Evolutionary conservation across 2,329 filamentous ascomycete species (phyloP).

Genomic region (Colletotrichum cuscutae): DNA sequence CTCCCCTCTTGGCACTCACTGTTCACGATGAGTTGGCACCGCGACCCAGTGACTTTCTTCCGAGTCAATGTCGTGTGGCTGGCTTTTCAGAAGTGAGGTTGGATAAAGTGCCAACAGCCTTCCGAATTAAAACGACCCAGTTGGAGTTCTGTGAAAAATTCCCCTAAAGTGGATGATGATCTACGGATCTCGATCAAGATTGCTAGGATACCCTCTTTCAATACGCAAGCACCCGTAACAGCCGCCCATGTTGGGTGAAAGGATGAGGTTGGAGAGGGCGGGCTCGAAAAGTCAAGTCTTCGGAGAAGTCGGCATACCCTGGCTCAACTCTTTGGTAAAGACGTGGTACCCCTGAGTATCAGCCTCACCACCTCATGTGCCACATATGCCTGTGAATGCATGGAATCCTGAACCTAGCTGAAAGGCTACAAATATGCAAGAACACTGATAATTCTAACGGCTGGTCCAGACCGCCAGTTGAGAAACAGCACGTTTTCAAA

Average conservation of each 20-base stretch:
- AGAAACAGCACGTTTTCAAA: neutral
- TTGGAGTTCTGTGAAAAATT: neutral
- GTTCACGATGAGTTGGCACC: neutral
- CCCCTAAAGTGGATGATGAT: conserved; percentile 10
- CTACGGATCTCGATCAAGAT: conserved; percentile 11
- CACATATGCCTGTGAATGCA: neutral
- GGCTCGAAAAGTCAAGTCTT: neutral
- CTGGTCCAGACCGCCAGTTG: conserved; percentile 15
- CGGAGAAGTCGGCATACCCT: conserved; percentile 2
- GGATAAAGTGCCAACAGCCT: neutral
- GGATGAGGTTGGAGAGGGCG: neutral
- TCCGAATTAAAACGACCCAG: neutral
- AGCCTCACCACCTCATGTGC: neutral
- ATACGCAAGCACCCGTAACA: neutral
- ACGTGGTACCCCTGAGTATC: conserved; percentile 11
- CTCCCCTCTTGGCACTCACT: neutral
- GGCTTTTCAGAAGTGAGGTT: conserved; percentile 3
- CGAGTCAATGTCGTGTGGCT: conserved; percentile 22
- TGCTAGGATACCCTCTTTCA: neutral
- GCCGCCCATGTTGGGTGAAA: neutral
- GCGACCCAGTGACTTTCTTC: neutral
- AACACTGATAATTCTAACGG: neutral
- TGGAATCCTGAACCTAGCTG: neutral
- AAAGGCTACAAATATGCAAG: neutral
- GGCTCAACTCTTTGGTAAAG: neutral